These are phyloP conservation scores for Striga hermonthica DNA, from an alignment of 305 asterid genomes.

Conservation along the genomic window DNA sequence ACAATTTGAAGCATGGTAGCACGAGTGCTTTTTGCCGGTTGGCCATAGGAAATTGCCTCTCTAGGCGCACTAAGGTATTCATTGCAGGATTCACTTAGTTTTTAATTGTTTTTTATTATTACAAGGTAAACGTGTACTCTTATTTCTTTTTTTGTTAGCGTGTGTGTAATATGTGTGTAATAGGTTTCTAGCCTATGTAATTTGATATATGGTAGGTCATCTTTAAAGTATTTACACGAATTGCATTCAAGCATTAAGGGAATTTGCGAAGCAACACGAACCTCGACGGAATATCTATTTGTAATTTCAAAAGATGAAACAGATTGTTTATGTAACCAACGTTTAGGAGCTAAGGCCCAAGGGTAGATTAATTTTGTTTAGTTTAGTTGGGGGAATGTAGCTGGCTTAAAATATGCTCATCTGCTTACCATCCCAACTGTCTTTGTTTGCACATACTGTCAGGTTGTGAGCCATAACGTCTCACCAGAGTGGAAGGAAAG, in stretches of 20 bases:
- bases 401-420: slow-evolving; percentile 2
- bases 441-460: slow-evolving; percentile 22
- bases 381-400: neutral
- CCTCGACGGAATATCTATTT: neutral
- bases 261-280: neutral
- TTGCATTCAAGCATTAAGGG: neutral
- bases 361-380: neutral
- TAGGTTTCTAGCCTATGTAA: too few species aligned
- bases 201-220: too few species aligned
- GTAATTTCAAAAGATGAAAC: neutral
- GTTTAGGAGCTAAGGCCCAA: neutral
- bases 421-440: slow-evolving; percentile 17
- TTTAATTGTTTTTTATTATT: too few species aligned
- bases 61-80: slow-evolving; percentile 77
- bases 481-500: slow-evolving; percentile 89
- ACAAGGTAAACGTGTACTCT: too few species aligned
- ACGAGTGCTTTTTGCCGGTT: slow-evolving; percentile 73
- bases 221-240: neutral
- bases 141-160: too few species aligned
- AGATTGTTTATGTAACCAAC: neutral
- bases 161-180: too few species aligned
- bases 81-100: too few species aligned
- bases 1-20: slow-evolving; percentile 77
- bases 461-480: slow-evolving; percentile 65
- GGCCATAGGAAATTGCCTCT: slow-evolving; percentile 67